Percentiles rank a stretch among this genome's conserved stretches.
phyloP scores from a whole-genome alignment of 2,329 filamentous ascomycete genomes.

The Penicillium sp. region DNA sequence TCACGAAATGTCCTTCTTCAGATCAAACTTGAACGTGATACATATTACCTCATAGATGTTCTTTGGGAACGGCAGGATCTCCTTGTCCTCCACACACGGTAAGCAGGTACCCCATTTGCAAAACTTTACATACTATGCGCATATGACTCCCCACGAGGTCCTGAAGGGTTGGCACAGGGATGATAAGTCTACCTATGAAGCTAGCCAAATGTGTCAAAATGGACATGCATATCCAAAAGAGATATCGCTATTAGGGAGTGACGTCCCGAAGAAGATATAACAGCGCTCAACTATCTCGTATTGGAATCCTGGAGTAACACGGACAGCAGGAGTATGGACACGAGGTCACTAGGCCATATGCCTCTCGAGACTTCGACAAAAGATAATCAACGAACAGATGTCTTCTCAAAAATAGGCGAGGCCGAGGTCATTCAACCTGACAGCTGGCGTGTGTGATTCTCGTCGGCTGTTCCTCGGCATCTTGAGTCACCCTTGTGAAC shows the following conservation, averaged over 20 bases:
- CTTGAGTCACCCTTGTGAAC: conserved; percentile 19
- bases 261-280: not conserved
- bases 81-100: not conserved
- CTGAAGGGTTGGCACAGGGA: conserved; percentile 1
- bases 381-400: conserved; percentile 1
- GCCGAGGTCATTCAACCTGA: not conserved
- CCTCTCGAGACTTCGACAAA: not conserved
- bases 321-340: not conserved
- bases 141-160: conserved; percentile 7
- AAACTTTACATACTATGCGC: not conserved
- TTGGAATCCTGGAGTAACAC: conserved; percentile 15
- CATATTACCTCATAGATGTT: conserved; percentile 15
- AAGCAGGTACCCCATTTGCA: conserved; percentile 19
- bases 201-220: not conserved
- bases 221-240: not conserved
- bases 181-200: not conserved
- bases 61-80: not conserved
- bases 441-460: not conserved
- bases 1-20: too few relatives aligned
- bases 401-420: not conserved
- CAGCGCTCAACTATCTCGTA: conserved; percentile 2
- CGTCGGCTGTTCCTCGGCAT: conserved; percentile 20
- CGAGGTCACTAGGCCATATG: conserved; percentile 4
- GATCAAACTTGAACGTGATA: conserved; percentile 7
- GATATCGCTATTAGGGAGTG: not conserved